These are phyloP conservation scores for Pascua guehoae DNA, from an alignment of 1,284 basidiomycete genomes.

Conservation along the genomic window DNA sequence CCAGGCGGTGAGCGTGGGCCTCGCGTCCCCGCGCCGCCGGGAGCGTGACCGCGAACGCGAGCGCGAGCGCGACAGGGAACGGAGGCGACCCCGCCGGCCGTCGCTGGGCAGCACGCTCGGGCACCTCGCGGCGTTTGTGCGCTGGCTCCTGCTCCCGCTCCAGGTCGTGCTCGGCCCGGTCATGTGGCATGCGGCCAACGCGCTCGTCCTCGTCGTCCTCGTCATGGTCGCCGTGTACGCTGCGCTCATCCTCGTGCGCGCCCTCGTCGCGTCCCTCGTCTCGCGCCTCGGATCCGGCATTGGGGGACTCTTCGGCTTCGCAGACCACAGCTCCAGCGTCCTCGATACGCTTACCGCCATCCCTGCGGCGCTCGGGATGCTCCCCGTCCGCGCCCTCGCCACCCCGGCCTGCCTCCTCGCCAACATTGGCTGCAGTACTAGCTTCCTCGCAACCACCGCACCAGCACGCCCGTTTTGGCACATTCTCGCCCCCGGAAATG, in stretches of 20 bases:
- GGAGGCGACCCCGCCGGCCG: neutral
- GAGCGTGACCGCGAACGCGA: neutral
- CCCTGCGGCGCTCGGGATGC: slow-evolving; percentile 1
- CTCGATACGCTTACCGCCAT: neutral
- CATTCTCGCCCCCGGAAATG: neutral
- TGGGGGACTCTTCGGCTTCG: too few relatives aligned
- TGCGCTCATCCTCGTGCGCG: slow-evolving; percentile 2
- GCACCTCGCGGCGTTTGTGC: slow-evolving; percentile 21
- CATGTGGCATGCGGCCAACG: slow-evolving; percentile 25
- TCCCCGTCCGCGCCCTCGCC: slow-evolving; percentile 26
- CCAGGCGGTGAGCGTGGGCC: neutral
- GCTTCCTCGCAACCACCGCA: slow-evolving; percentile 18
- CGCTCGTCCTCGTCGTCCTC: slow-evolving; percentile 14
- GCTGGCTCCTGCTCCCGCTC: slow-evolving; percentile 22
- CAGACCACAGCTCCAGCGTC: too few relatives aligned
- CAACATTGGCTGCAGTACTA: slow-evolving; percentile 25
- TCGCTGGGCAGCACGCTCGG: slow-evolving; percentile 13
- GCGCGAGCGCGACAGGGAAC: too few relatives aligned
- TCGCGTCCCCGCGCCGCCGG: neutral
- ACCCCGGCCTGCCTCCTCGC: slow-evolving; percentile 35
- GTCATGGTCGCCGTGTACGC: slow-evolving; percentile 12
- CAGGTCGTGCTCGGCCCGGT: slow-evolving; percentile 19
- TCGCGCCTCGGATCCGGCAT: neutral
- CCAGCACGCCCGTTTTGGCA: slow-evolving; percentile 26
- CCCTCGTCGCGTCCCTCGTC: slow-evolving; percentile 9